A percentile compares a stretch with the other conserved stretches of the same genome.
Conservation (phyloP, 2,329 filamentous ascomycete species). For the Epichloe uncinata region DNA sequence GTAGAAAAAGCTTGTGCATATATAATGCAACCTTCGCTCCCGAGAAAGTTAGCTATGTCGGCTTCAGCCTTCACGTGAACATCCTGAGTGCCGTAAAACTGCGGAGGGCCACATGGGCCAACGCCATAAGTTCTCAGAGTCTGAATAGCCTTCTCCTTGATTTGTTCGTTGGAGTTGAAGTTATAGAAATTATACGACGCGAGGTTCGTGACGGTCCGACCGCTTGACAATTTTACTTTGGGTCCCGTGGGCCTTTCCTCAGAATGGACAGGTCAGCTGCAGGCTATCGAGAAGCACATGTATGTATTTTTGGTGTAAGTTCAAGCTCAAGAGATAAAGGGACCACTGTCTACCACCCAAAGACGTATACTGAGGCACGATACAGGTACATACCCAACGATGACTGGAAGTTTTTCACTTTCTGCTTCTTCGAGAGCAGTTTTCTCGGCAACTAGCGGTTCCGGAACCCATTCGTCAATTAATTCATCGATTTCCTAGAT, state of each 20-base stretch:
- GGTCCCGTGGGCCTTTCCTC: constrained; percentile 64
- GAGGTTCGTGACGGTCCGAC: constrained; percentile 83
- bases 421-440: constrained; percentile 68
- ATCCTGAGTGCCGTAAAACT: constrained; percentile 97
- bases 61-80: constrained; percentile 95
- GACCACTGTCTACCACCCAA: not conserved
- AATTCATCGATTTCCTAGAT: constrained; percentile 80
- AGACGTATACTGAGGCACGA: not conserved
- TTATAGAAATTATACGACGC: constrained; percentile 98
- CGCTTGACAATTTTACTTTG: constrained; percentile 76
- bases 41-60: constrained; percentile 82
- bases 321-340: not conserved
- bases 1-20: constrained; percentile 95
- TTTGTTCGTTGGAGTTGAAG: constrained; percentile 79
- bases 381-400: constrained; percentile 57
- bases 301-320: not conserved
- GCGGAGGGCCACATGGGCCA: constrained; percentile 88
- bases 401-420: constrained; percentile 71
- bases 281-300: not conserved
- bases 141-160: constrained; percentile 91
- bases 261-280: not conserved
- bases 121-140: constrained; percentile 92
- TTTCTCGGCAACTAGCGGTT: constrained; percentile 68
- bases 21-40: constrained; percentile 79
- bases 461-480: constrained; percentile 91